Percentiles rank a stretch among this genome's conserved stretches.
Evolutionary conservation across 140 eudicot genomes (phyloP).

Genomic region (Stevia rebaudiana): DNA sequence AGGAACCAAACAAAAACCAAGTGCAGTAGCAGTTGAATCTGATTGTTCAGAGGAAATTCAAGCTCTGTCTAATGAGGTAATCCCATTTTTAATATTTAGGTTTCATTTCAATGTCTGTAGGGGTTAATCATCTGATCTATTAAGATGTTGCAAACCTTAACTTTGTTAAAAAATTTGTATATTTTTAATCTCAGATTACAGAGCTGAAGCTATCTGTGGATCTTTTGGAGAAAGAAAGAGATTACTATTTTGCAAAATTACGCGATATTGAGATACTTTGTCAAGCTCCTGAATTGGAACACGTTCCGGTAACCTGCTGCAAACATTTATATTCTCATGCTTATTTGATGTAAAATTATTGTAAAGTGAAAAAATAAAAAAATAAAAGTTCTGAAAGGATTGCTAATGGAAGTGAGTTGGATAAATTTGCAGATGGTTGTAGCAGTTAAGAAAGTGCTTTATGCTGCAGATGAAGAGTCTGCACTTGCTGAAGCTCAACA

Average conservation of each 20-base stretch:
- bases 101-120: background rate
- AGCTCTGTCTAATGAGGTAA: conserved; percentile 71
- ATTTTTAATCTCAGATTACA: conserved; percentile 42
- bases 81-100: background rate
- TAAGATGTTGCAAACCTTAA: background rate
- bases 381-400: background rate
- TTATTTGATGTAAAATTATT: background rate
- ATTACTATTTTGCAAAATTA: conserved; percentile 77
- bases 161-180: background rate
- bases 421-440: conserved; percentile 57
- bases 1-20: conserved; percentile 49
- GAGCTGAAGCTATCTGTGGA: conserved; percentile 84
- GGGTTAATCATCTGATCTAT: conserved; percentile 10
- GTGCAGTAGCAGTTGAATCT: conserved; percentile 20
- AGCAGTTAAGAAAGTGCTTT: conserved; percentile 71
- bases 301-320: conserved; percentile 50
- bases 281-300: conserved; percentile 67
- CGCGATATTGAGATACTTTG: conserved; percentile 86
- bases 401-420: background rate
- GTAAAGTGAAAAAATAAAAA: background rate
- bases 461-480: conserved; percentile 68
- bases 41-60: conserved; percentile 52
- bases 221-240: conserved; percentile 80
- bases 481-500: conserved; percentile 75
- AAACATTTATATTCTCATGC: background rate